These are phyloP conservation scores for Russula virescens DNA, from an alignment of 768 basidiomycete species.

Conservation along the genomic window DNA sequence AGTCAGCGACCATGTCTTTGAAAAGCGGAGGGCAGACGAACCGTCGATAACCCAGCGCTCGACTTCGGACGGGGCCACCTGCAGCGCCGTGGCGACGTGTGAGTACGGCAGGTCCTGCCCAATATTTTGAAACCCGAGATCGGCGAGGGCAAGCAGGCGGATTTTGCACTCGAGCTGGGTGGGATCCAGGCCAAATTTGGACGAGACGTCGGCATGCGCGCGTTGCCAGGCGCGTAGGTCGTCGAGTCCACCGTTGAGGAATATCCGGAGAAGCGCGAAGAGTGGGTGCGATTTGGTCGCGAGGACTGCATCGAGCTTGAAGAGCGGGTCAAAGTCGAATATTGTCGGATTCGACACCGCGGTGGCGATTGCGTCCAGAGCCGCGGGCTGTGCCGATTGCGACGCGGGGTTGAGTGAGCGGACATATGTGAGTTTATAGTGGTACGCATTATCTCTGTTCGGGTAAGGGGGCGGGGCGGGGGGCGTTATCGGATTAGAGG, in stretches of 20 bases:
- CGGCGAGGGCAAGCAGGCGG: conserved; percentile 66
- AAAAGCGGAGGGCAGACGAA: conserved; percentile 31
- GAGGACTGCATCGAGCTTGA: conserved; percentile 69
- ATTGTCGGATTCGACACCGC: conserved; percentile 60
- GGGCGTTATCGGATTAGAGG: not conserved
- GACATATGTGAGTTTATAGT: conserved; percentile 58
- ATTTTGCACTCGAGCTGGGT: conserved; percentile 71
- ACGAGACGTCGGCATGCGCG: conserved; percentile 43
- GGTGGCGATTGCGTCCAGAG: conserved; percentile 53
- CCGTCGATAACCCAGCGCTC: conserved; percentile 89
- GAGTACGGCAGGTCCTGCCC: conserved; percentile 69
- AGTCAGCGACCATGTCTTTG: not conserved
- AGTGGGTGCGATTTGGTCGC: conserved; percentile 62
- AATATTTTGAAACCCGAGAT: conserved; percentile 70
- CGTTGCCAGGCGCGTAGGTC: conserved; percentile 60
- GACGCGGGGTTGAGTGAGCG: conserved; percentile 54
- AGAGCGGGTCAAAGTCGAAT: conserved; percentile 77
- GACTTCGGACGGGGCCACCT: conserved; percentile 59
- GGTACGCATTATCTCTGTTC: conserved; percentile 52
- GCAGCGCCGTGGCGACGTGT: conserved; percentile 58
- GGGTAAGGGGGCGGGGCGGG: not conserved
- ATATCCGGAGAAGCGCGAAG: conserved; percentile 70
- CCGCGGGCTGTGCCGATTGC: conserved; percentile 45
- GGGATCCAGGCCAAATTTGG: conserved; percentile 51
- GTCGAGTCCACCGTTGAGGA: conserved; percentile 55